Evolutionary conservation across 2,329 filamentous ascomycete genomes (phyloP), one percentile per base, ranked within the genome.

Genomic region (Beauveria asiatica): DNA sequence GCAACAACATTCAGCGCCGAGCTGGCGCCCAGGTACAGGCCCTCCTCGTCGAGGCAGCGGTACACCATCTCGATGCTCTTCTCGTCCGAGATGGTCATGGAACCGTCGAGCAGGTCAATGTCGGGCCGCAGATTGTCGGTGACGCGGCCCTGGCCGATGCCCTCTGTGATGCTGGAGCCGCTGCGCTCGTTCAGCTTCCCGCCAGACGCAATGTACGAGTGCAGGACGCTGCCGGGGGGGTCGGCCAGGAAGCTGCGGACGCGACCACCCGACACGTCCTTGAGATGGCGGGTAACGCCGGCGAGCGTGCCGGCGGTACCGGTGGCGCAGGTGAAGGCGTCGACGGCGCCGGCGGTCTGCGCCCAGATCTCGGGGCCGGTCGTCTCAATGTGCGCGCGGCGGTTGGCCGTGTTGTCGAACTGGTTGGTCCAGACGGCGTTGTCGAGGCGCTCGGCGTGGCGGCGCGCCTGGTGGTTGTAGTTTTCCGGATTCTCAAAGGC

Each of bases 381-480:
- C 2, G 93, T 97, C 79, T 97, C 93, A 67, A 97, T 88, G 73
- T 99, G 94, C 52, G 94, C 94, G 69, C 89, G 86, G 57, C 94
- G 83, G 76, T 99, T 99, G 57, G 94, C 94, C 57, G 82, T 86
- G 78, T 99, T 99, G 74, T 99, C 94, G 76, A 99, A 99, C 77
- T 99, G 94, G 76, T 99, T 95, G 49, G 94, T 99, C 94, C 94
- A 99, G 16, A 97, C 92, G 9, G 93, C 92, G 68, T 94, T 94
- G 17, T 90, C 87, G 53, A 95, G 76, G 3, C 80, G 74, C 72
- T 94, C 92, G n/a, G 94, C 94, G 75, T 97, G 93, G 46, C 93
- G 80, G 62, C 83, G 83, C 5, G 94, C 94, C 79, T 96, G 93
- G 76, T 97, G 93, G 77, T 99, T 99, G 81, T 97, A 99, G 77